Evolutionary conservation across 441 rosid genomes (phyloP).

Genomic region (Biscutella laevigata): DNA sequence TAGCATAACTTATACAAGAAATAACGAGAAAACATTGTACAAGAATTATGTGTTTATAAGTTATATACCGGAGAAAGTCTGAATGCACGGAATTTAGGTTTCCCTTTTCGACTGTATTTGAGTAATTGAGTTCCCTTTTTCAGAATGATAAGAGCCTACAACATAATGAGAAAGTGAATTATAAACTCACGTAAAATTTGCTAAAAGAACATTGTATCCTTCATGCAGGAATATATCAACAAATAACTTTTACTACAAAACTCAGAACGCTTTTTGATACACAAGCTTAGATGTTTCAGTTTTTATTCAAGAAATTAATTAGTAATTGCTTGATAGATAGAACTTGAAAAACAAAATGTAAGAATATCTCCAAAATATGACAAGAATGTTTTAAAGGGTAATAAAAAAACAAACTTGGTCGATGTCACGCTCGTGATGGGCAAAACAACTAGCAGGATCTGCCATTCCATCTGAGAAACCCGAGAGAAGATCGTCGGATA

Average conservation of each 20-base stretch:
- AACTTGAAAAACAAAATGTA: neutral
- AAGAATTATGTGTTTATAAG: no score
- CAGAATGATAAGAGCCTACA: slow-evolving; percentile 59
- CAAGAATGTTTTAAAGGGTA: neutral
- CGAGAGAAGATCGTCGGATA: slow-evolving; percentile 34
- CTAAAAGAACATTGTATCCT: no score
- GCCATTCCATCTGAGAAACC: slow-evolving; percentile 95
- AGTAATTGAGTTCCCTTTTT: slow-evolving; percentile 79
- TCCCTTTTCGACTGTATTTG: slow-evolving; percentile 87
- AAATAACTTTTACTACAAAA: neutral
- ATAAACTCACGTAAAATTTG: no score
- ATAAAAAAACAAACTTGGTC: slow-evolving; percentile 51
- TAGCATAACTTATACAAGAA: no score
- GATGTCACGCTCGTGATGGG: slow-evolving; percentile 69
- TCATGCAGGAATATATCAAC: no score
- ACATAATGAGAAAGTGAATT: neutral
- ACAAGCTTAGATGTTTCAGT: neutral
- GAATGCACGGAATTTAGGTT: slow-evolving; percentile 87
- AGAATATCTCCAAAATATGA: neutral
- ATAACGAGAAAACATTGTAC: neutral
- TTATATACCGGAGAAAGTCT: slow-evolving; percentile 80
- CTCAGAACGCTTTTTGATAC: no score
- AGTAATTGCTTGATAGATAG: neutral
- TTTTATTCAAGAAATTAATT: neutral
- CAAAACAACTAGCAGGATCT: slow-evolving; percentile 66